phyloP scores from a whole-genome alignment of 73 alveolate genomes.

The Uronychia setigera region DNA sequence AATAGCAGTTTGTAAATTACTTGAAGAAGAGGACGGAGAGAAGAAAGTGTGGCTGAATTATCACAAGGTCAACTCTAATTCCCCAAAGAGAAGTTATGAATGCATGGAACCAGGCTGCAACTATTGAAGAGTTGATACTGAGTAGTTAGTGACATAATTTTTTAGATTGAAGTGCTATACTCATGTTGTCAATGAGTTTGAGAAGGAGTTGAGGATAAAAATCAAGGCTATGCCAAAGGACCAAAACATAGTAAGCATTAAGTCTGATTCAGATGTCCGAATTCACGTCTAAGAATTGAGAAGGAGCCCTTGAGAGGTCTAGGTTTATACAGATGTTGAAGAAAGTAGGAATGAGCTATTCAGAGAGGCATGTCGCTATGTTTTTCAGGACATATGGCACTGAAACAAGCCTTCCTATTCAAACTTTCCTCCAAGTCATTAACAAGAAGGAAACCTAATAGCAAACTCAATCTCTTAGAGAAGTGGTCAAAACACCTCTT shows the following conservation, averaged over 20 bases:
- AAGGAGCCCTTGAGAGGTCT: neutral
- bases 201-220: neutral
- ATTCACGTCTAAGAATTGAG: neutral
- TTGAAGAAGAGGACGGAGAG: neutral
- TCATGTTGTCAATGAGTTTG: neutral
- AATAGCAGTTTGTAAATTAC: too few relatives aligned
- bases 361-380: neutral
- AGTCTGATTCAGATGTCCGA: too few relatives aligned
- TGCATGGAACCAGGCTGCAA: neutral
- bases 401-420: neutral
- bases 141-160: neutral
- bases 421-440: neutral
- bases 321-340: neutral
- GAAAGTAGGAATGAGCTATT: neutral
- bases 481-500: too few relatives aligned
- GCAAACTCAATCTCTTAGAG: too few relatives aligned
- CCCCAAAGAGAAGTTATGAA: neutral
- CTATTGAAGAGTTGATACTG: neutral
- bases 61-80: neutral
- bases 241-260: neutral
- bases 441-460: neutral
- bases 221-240: neutral
- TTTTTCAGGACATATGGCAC: neutral
- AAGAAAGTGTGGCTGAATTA: neutral
- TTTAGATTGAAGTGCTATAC: neutral